Evolutionary conservation across 768 basidiomycete species (phyloP), one percentile per base, ranked within the genome.

Genomic region (Psilocybe azurescens): DNA sequence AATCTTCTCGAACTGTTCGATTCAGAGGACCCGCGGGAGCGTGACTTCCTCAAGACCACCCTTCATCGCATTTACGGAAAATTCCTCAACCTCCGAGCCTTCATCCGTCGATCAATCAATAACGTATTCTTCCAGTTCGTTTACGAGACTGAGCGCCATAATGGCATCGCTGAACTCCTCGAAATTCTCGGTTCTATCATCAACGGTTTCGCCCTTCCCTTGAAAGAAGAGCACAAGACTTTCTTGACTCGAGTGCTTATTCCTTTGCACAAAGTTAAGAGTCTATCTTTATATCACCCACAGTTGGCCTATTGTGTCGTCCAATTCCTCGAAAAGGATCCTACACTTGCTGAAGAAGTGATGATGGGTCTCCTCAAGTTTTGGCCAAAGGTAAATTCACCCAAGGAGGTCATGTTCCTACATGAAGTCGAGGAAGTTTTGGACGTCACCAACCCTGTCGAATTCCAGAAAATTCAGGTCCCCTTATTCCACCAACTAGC

Each of bases 81-180:
- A 82, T 99, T 99, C 83, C 89, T 99, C 70, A 97, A 96, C 74
- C 87, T 99, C 48, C 95, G 97, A 62, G 97, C 97, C 46, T 99
- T 98, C 78, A 99, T 99, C 71, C 91, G 97, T 58, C 89, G 97
- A 61, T 98, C 97, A 60, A 99, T 99, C 86, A 97, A 97, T 83
- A 97, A 99, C 70, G 97, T 99, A 70, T 99, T 99, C 76, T 99
- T 97, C 86, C 90, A 96, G 72, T 99, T 99, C 81, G 84, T 99
- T 69, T 99, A 99, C 77, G 97, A 99, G 76, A 95, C 95, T 0
- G 97, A 99, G 74, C 89, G 97, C 51, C 97, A 99, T 83, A 99
- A 99, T 73, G 97, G 97, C 38, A 98, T 99, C 68, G 97, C 97
- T 30, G 97, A 99, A 74, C 86, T 99, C 53, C 82, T 99, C 58